These are phyloP conservation scores for Tarenaya hassleriana DNA, from an alignment of 345 rosid genomes.

Conservation along the genomic window DNA sequence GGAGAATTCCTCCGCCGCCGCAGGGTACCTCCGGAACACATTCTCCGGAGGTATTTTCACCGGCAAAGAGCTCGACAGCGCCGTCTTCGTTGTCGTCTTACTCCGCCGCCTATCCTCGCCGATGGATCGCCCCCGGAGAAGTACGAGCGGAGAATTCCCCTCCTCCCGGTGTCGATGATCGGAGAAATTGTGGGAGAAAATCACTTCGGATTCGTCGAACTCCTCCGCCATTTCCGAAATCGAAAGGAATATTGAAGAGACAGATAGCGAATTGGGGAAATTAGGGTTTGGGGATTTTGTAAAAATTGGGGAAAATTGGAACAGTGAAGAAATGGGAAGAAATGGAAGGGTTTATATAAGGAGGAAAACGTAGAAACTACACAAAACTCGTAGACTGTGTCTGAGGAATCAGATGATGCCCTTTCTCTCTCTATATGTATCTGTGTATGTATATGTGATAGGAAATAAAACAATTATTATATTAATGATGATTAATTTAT, in stretches of 20 bases:
- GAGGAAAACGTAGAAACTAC: slow-evolving; percentile 22
- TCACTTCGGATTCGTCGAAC: slow-evolving; percentile 44
- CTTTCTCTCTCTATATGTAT: not conserved
- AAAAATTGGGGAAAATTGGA: not conserved
- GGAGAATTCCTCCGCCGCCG: not conserved
- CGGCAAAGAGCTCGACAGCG: slow-evolving; percentile 24
- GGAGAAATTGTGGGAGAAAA: slow-evolving; percentile 28
- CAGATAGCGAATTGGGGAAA: not conserved
- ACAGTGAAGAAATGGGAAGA: not conserved
- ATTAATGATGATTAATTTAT: no score
- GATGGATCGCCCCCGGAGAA: not conserved
- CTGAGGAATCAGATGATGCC: slow-evolving; percentile 22
- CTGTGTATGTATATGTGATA: no score
- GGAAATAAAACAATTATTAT: no score
- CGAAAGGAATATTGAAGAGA: not conserved
- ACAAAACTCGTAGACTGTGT: slow-evolving; percentile 19
- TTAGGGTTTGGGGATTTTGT: not conserved
- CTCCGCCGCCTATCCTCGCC: not conserved
- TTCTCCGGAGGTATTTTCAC: slow-evolving; percentile 26
- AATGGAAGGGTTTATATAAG: slow-evolving; percentile 14
- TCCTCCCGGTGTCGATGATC: not conserved
- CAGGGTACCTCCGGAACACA: slow-evolving; percentile 3
- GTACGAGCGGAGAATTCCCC: not conserved
- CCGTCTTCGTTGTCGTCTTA: slow-evolving; percentile 1
- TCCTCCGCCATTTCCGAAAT: slow-evolving; percentile 26